Evolutionary conservation across 2,329 filamentous ascomycete species (phyloP), one percentile per base, ranked within the genome.

Genomic region (Colletotrichum theobromicola): DNA sequence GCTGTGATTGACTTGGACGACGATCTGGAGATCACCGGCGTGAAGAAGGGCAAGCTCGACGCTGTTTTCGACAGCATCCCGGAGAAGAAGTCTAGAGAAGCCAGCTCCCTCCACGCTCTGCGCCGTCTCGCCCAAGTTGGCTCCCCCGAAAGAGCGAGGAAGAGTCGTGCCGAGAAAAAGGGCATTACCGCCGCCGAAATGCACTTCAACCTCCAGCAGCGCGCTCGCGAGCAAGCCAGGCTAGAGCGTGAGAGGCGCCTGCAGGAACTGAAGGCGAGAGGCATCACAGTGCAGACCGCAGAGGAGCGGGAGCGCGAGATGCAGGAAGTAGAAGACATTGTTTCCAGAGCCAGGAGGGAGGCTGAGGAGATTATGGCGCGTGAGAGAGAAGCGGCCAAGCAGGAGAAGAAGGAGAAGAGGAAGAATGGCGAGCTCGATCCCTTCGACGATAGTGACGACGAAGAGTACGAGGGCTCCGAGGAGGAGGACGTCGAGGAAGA

Each of bases 251-350:
- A 94, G 74, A 93, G 94, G 77, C 93, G 93, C 70, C 89, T 98
- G 24, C 92, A 95, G 70, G 89, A 93, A 78, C 89, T 99, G 53
- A 92, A 91, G 79, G 93, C 93, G 13, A 95, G 94, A 83, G 97
- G 97, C 9, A 89, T 98, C 30, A 87, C 93, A 28, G 88, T 98
- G 21, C 93, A 96, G 82, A 98, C 94, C 1, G 91, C 93, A 3
- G 96, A 98, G 83, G 96, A 99, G 82, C 92, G 94, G 24, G 94
- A 96, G 80, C 91, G 91, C 37, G 94, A 98, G 81, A 91, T 95
- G 82, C 92, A 94, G 72, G 92, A 96, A 74, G 92, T 98, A 15
- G 97, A 98, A 78, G 94, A 98, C 79, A 90, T 98, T 75, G 91
- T 98, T 30, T 93, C 96, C 62, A 95, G 93, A 79, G 96, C 96